phyloP scores from a whole-genome alignment of 2,329 filamentous ascomycete species.

The Alternaria arbusti region DNA sequence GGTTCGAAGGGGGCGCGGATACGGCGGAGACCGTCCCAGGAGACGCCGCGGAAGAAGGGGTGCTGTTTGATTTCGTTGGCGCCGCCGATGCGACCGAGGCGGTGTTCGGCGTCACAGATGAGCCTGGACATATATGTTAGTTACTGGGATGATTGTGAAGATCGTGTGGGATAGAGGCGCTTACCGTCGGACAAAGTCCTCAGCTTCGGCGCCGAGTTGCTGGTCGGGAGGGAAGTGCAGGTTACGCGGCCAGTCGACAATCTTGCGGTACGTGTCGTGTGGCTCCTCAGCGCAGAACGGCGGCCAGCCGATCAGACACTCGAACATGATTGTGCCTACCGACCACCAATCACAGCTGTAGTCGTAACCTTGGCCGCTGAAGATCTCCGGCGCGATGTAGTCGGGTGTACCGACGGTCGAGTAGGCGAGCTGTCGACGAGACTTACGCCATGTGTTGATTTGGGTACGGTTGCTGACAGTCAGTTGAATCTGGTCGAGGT shows the following conservation, averaged over 20 bases:
- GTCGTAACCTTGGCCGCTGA: constrained; percentile 93
- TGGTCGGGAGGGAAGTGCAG: constrained; percentile 97
- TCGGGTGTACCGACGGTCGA: constrained; percentile 98
- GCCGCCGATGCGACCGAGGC: constrained; percentile 80
- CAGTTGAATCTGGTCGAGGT: constrained; percentile 96
- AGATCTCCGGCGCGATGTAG: constrained; percentile 98
- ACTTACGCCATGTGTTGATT: constrained; percentile 99
- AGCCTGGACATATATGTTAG: constrained; percentile 63
- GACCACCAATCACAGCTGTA: constrained; percentile 99
- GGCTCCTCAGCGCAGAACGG: constrained; percentile 98
- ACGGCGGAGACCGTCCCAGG: constrained; percentile 89
- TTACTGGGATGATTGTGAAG: neutral
- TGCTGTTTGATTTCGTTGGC: constrained; percentile 93
- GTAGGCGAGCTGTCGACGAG: constrained; percentile 93
- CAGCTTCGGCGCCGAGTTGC: constrained; percentile 83
- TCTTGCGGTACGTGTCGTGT: constrained; percentile 98
- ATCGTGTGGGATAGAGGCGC: constrained; percentile 32
- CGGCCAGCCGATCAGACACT: constrained; percentile 97
- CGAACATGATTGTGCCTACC: constrained; percentile 98
- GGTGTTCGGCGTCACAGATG: constrained; percentile 91
- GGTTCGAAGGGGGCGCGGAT: constrained; percentile 97
- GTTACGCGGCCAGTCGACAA: constrained; percentile 96
- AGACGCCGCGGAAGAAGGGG: constrained; percentile 94
- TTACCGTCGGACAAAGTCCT: constrained; percentile 90
- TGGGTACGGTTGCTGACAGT: constrained; percentile 97